Evolutionary conservation across 2,329 filamentous ascomycete genomes (phyloP).

Genomic region (Cyclaneusma minus): DNA sequence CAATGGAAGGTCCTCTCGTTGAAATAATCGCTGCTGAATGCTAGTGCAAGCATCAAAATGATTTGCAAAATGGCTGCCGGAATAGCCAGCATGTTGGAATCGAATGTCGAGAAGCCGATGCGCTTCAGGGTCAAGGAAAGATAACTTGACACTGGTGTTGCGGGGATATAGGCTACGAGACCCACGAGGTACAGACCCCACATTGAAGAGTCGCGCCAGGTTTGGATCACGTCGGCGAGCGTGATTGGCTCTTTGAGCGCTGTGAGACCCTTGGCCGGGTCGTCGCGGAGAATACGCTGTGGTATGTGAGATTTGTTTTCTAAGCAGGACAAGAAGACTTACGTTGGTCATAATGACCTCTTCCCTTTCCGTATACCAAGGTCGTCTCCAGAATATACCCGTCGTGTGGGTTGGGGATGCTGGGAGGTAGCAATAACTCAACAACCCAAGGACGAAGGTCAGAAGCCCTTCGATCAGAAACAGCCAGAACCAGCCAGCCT

Average conservation of each 20-base stretch:
- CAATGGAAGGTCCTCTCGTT: slow-evolving; percentile 38
- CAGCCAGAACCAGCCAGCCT: slow-evolving; percentile 40
- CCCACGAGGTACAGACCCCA: slow-evolving; percentile 34
- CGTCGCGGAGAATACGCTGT: slow-evolving; percentile 34
- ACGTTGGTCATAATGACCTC: slow-evolving; percentile 55
- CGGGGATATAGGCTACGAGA: slow-evolving; percentile 31
- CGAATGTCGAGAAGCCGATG: slow-evolving; percentile 40
- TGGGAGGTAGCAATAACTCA: slow-evolving; percentile 43
- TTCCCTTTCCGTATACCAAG: slow-evolving; percentile 53
- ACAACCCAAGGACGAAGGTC: slow-evolving; percentile 30
- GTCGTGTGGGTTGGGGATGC: slow-evolving; percentile 50
- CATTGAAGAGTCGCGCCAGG: slow-evolving; percentile 29
- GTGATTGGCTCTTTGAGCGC: slow-evolving; percentile 27
- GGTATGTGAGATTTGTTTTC: too few species aligned
- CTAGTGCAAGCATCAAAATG: slow-evolving; percentile 35
- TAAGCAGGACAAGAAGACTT: too few species aligned
- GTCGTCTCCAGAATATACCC: slow-evolving; percentile 39
- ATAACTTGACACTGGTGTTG: slow-evolving; percentile 30
- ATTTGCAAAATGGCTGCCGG: slow-evolving; percentile 41
- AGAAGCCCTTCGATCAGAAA: slow-evolving; percentile 27
- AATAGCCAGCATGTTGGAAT: slow-evolving; percentile 47
- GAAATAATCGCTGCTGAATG: slow-evolving; percentile 37
- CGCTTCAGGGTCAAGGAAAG: slow-evolving; percentile 38
- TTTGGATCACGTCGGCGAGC: slow-evolving; percentile 25
- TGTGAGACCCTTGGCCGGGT: slow-evolving; percentile 35